Conservation (phyloP, 768 basidiomycete genomes). For the Podaxis rugospora region DNA sequence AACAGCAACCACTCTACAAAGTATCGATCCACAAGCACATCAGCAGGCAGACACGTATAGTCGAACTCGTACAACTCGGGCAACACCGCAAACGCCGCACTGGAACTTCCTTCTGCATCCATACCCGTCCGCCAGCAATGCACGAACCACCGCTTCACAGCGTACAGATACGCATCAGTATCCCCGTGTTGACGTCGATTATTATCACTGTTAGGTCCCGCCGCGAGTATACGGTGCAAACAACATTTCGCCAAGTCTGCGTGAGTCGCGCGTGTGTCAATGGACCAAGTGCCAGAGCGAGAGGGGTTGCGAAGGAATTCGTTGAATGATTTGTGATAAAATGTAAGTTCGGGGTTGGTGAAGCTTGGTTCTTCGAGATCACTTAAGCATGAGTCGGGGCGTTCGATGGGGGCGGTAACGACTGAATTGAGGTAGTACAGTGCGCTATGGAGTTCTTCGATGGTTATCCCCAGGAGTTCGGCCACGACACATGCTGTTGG, state of each 20-base stretch:
- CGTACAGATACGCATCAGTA: not conserved
- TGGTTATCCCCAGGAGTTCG: not conserved
- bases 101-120: not conserved
- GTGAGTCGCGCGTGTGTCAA: not conserved
- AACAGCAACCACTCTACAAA: slow-evolving; percentile 2
- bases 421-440: not conserved
- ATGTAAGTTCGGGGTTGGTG: not conserved
- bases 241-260: slow-evolving; percentile 4
- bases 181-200: not conserved
- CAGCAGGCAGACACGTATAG: not conserved
- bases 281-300: not conserved
- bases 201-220: not conserved
- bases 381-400: not conserved
- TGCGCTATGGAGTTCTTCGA: not conserved
- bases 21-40: not conserved
- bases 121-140: slow-evolving; percentile 6
- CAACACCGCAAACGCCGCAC: not conserved
- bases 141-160: not conserved
- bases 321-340: slow-evolving; percentile 5
- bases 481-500: not conserved
- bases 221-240: not conserved
- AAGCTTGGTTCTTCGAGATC: not conserved
- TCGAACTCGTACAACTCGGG: not conserved
- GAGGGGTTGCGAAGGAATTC: not conserved
- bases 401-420: not conserved